Percentiles rank a stretch among this genome's conserved stretches.
phyloP scores from a whole-genome alignment of 306 rosid species.

The Purshia tridentata region DNA sequence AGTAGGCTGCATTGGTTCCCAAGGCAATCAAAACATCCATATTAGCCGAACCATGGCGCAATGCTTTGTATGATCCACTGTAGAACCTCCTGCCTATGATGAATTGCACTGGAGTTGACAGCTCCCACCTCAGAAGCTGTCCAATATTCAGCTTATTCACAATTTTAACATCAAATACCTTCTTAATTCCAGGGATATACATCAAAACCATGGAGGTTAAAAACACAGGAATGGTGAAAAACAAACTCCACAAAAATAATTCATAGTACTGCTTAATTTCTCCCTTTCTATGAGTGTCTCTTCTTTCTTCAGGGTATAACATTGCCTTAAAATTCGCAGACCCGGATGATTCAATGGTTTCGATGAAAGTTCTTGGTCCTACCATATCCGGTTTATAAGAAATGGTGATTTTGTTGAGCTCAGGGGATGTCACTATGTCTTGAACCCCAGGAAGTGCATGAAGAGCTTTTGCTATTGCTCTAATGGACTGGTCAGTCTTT shows the following conservation, averaged over 20 bases:
- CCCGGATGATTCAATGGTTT: constrained; percentile 60
- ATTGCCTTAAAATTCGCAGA: constrained; percentile 58
- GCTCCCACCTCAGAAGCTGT: constrained; percentile 60
- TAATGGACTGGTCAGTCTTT: constrained; percentile 24
- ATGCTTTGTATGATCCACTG: constrained; percentile 61
- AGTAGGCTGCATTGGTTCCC: constrained; percentile 90
- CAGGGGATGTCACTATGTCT: constrained; percentile 19
- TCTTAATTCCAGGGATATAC: constrained; percentile 61
- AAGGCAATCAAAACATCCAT: constrained; percentile 84
- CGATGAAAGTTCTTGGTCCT: constrained; percentile 77
- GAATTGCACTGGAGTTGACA: constrained; percentile 72
- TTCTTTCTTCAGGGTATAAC: constrained; percentile 55
- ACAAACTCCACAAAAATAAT: constrained; percentile 59
- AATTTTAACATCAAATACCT: constrained; percentile 46
- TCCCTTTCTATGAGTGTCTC: constrained; percentile 39
- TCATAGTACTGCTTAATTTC: constrained; percentile 54
- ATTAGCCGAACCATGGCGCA: constrained; percentile 64
- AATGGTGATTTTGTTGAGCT: constrained; percentile 47
- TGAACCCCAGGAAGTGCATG: constrained; percentile 56
- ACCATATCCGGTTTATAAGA: constrained; percentile 59
- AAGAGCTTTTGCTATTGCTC: constrained; percentile 45
- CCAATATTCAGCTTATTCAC: constrained; percentile 65
- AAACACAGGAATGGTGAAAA: constrained; percentile 66
- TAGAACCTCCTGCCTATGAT: constrained; percentile 72
- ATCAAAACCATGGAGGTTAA: constrained; percentile 78